phyloP scores from a whole-genome alignment of 257 asterid species.

The Primulina huaijiensis region DNA sequence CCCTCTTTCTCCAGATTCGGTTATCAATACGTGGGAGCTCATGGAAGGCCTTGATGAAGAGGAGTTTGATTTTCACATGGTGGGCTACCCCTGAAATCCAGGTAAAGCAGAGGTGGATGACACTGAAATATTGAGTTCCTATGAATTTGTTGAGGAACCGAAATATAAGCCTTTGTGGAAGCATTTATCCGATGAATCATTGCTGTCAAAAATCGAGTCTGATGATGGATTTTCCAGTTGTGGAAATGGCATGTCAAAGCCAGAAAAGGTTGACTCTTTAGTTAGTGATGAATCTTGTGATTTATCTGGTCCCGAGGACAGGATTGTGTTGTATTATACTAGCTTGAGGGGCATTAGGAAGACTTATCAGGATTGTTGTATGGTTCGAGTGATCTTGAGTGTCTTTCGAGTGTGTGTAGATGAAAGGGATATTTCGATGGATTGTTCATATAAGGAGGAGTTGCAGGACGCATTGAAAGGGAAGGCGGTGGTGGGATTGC shows the following conservation, averaged over 20 bases:
- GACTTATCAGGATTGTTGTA: constrained; percentile 77
- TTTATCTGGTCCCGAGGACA: background rate
- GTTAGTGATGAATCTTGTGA: background rate
- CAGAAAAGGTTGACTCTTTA: background rate
- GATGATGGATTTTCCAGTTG: background rate
- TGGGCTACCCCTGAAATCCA: constrained; percentile 31
- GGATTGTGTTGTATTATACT: constrained; percentile 43
- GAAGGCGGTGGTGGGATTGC: constrained; percentile 50
- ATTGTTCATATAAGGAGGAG: constrained; percentile 64
- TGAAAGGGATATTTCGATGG: constrained; percentile 93
- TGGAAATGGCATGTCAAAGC: background rate
- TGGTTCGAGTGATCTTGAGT: constrained; percentile 62
- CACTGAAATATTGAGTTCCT: constrained; percentile 32
- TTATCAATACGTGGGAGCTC: constrained; percentile 95
- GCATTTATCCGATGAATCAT: background rate
- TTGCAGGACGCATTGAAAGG: constrained; percentile 63
- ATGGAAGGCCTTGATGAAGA: constrained; percentile 85
- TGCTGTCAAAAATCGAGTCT: background rate
- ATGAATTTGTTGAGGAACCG: constrained; percentile 43
- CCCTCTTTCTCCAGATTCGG: constrained; percentile 74
- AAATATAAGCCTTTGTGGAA: constrained; percentile 36
- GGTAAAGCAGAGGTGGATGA: constrained; percentile 22
- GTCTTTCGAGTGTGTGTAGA: constrained; percentile 66
- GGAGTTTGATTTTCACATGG: constrained; percentile 44
- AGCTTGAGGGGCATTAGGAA: constrained; percentile 86